Conservation (phyloP, 176 grass and related monocot genomes). For the Eragrostis curvula region DNA sequence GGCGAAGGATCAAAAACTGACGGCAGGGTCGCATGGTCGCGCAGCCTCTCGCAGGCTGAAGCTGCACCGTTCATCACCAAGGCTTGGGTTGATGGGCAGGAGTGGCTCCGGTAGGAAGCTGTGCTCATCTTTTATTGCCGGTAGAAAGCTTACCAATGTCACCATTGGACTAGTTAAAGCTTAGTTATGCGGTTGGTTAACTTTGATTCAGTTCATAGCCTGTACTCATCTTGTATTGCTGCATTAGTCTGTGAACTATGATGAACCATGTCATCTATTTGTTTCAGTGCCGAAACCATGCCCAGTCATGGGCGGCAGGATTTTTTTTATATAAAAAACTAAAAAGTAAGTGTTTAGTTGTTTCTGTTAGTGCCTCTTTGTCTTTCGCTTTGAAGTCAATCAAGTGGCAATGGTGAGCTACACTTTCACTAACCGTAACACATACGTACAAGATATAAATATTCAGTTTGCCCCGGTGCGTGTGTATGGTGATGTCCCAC, state of each 20-base stretch:
- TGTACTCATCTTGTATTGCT: neutral
- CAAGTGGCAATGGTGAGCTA: neutral
- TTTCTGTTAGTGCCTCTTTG: neutral
- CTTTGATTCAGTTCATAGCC: neutral
- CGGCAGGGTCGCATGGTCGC: conserved; percentile 66
- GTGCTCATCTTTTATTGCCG: neutral
- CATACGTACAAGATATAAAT: neutral
- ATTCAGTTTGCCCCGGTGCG: neutral
- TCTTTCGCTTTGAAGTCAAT: conserved; percentile 36
- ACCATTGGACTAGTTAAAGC: too few species aligned
- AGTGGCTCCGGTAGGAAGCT: conserved; percentile 57
- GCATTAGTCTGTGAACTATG: too few species aligned
- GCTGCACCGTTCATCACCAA: conserved; percentile 61
- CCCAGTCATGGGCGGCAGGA: neutral
- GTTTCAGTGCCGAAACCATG: neutral
- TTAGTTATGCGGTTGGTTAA: neutral
- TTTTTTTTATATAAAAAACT: too few species aligned
- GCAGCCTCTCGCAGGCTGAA: conserved; percentile 49
- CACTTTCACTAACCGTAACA: neutral
- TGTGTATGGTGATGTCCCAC: neutral
- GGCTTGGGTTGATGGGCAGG: conserved; percentile 61
- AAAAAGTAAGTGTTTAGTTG: neutral
- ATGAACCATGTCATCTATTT: neutral
- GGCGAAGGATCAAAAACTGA: conserved; percentile 57
- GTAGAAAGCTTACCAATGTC: neutral